Evolutionary conservation across 805 yeast species (phyloP).

Genomic region (Nakazawaea wyomingensis): DNA sequence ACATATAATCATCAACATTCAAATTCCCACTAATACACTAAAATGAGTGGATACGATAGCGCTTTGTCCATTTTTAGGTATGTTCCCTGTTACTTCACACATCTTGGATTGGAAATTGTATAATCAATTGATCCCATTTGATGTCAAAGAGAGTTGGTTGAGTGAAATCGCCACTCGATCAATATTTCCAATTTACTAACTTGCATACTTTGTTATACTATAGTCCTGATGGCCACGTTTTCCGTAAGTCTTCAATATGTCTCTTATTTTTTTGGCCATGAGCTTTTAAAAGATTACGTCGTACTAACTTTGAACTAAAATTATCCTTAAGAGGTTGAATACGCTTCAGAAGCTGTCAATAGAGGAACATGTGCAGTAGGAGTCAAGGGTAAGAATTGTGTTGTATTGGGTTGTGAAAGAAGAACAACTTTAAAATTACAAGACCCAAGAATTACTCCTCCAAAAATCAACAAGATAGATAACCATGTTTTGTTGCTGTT

Average conservation of each 20-base stretch:
- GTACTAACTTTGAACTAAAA: background rate
- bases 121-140: too few species aligned
- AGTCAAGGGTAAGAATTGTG: slow-evolving; percentile 82
- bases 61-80: slow-evolving; percentile 95
- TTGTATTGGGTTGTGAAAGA: slow-evolving; percentile 94
- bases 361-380: slow-evolving; percentile 99
- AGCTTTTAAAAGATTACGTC: too few species aligned
- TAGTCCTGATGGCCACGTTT: slow-evolving; percentile 98
- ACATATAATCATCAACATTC: background rate
- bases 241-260: slow-evolving; percentile 49
- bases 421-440: slow-evolving; percentile 92
- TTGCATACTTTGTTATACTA: background rate
- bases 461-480: slow-evolving; percentile 88
- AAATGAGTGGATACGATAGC: slow-evolving; percentile 98
- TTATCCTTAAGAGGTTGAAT: slow-evolving; percentile 69
- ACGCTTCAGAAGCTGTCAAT: slow-evolving; percentile 95
- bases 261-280: too few species aligned
- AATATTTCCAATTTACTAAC: slow-evolving; percentile 29
- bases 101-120: too few species aligned
- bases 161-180: slow-evolving; percentile 2
- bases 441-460: slow-evolving; percentile 94
- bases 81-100: too few species aligned
- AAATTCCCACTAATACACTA: background rate
- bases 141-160: too few species aligned
- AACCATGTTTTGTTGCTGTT: slow-evolving; percentile 87